Base-by-base conservation (phyloP, 345 rosid genomes). In the Cardamine occulta region DNA sequence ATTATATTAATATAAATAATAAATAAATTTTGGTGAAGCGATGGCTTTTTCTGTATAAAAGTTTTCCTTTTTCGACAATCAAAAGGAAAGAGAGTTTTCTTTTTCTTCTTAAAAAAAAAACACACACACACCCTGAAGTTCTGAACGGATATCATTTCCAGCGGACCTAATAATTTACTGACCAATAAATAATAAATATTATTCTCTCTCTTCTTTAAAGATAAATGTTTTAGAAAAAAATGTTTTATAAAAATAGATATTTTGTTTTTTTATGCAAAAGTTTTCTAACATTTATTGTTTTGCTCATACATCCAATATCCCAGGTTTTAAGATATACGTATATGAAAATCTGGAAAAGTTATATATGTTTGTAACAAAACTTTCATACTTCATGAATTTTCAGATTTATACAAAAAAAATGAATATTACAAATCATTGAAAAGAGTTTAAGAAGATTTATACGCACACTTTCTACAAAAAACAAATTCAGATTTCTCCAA, bases 1-100 rank as follows among this genome's bases (percentile, higher is more conserved):
- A 21, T 39, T 40, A 62, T 72, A 31, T 31, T 31, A 28, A 17
- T 26, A 52, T 40, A 53, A 52, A 31, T 26, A 2, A 26, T 26
- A 26, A 26, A 6, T 10, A 53, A 52, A 63, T 39, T 12, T 42
- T 57, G 66, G 73, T 66, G 73, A 66, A 66, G 57, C 40, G 52
- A 74, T 74, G 23, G 67, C 66, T 48, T 29, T 64, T 73, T 45
- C n/a, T 24, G 51, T 47, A 56, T 14, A 49, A 12, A 12, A 5
- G 21, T 19, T 47, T 14, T 45, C 28, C 6, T 32, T 66, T 3
- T 45, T 7, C 9, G 34, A 42, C 63, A 53, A 62, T 31, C 31
- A 39, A 73, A 52, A n/a, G 0, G 13, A 40, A 18, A 26, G 3
- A 54, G 24, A 40, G 28, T 39, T 26, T 26, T 70, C 3, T 44